Conservation (phyloP, 2,329 filamentous ascomycete genomes). For the Sporothrix mexicana region DNA sequence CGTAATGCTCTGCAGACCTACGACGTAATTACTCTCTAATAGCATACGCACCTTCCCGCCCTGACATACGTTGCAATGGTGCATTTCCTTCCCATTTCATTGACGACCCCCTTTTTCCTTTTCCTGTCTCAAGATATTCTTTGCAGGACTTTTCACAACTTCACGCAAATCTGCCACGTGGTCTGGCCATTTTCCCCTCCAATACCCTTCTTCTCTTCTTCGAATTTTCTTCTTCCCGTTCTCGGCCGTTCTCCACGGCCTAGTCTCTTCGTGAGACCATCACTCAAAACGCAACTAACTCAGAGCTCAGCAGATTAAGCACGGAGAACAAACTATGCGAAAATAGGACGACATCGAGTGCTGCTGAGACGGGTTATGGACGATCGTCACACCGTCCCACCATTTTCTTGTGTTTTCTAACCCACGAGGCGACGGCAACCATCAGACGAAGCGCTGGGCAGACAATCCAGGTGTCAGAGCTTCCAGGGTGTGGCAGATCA, state of each 20-base stretch:
- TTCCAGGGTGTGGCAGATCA: slow-evolving; percentile 20
- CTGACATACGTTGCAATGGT: neutral
- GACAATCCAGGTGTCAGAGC: slow-evolving; percentile 29
- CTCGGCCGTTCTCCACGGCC: neutral
- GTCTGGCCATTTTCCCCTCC: neutral
- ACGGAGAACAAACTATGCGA: slow-evolving; percentile 28
- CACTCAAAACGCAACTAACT: neutral
- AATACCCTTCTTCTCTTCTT: neutral
- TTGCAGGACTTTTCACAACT: neutral
- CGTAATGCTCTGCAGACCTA: neutral
- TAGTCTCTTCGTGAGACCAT: neutral
- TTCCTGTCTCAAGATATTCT: neutral
- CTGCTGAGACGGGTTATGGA: slow-evolving; percentile 24
- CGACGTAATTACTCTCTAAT: no score
- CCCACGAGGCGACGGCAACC: slow-evolving; percentile 4
- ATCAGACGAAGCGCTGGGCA: slow-evolving; percentile 19
- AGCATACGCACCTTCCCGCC: no score
- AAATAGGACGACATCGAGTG: slow-evolving; percentile 20
- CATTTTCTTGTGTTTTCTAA: slow-evolving; percentile 13
- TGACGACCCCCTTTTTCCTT: neutral
- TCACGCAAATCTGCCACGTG: neutral
- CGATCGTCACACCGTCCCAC: slow-evolving; percentile 16
- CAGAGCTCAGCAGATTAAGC: slow-evolving; percentile 21
- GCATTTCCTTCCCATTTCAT: neutral
- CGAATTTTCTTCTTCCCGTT: slow-evolving; percentile 4